These are phyloP conservation scores for Lodderomyces metapsilosis DNA, from an alignment of 1,139 yeast species.

Conservation along the genomic window DNA sequence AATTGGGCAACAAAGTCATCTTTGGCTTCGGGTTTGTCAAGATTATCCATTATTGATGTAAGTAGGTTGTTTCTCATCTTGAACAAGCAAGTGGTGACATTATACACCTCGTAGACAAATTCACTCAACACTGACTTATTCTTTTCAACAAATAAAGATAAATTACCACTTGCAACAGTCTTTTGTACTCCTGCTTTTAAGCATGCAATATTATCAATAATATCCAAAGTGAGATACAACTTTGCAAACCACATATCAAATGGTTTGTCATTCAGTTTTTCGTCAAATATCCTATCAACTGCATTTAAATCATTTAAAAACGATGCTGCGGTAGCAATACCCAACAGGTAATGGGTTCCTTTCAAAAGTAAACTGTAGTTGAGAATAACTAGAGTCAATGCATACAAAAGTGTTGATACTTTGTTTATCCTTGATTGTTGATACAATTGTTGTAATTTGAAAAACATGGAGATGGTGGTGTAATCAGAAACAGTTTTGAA, in stretches of 20 bases:
- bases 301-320: conserved; percentile 61
- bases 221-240: conserved; percentile 45
- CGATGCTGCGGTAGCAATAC: conserved; percentile 52
- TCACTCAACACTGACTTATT: neutral
- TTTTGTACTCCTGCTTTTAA: conserved; percentile 3
- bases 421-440: conserved; percentile 37
- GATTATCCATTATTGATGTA: neutral
- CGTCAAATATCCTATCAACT: conserved; percentile 35
- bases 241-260: conserved; percentile 42
- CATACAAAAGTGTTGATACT: conserved; percentile 34
- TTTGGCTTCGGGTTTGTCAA: neutral
- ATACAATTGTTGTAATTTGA: conserved; percentile 42
- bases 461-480: conserved; percentile 37
- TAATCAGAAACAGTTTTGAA: conserved; percentile 29
- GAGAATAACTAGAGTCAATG: conserved; percentile 48
- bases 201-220: conserved; percentile 43
- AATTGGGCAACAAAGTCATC: conserved; percentile 5
- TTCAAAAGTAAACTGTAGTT: conserved; percentile 58
- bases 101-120: neutral
- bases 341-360: conserved; percentile 57
- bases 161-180: neutral
- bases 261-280: conserved; percentile 13
- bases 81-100: neutral
- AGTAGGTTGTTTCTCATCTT: neutral
- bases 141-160: conserved; percentile 1